Percentiles rank a stretch among this genome's conserved stretches.
Conservation (phyloP, 1,284 basidiomycete species). For the Irpex lacteus region DNA sequence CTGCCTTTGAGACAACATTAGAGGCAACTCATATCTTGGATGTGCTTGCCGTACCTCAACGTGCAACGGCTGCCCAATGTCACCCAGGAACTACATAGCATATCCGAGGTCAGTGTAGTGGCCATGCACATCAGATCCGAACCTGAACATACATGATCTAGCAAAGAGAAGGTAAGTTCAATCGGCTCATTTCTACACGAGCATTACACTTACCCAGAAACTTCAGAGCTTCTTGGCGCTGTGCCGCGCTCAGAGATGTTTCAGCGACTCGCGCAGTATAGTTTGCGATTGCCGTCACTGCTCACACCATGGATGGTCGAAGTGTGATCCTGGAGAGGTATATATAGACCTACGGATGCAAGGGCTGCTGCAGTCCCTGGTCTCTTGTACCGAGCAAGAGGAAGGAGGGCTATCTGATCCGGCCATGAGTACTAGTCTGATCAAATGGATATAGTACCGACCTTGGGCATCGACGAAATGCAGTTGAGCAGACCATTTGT, state of each 20-base stretch:
- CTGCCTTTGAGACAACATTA: constrained; percentile 19
- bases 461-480: constrained; percentile 52
- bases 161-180: not conserved
- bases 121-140: not conserved
- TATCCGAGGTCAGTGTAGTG: not conserved
- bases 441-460: constrained; percentile 14
- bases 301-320: not conserved
- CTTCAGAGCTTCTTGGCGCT: constrained; percentile 48
- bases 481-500: constrained; percentile 39
- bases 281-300: constrained; percentile 53
- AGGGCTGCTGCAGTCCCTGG: constrained; percentile 39
- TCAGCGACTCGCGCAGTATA: constrained; percentile 49
- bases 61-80: constrained; percentile 51
- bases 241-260: constrained; percentile 36
- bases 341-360: constrained; percentile 41
- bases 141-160: not conserved
- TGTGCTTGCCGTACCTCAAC: constrained; percentile 18
- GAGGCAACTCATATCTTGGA: constrained; percentile 1
- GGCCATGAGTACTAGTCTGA: not conserved
- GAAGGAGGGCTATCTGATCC: constrained; percentile 42
- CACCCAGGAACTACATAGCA: constrained; percentile 43
- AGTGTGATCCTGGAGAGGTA: not conserved
- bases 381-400: constrained; percentile 46
- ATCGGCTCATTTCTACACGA: not conserved
- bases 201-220: constrained; percentile 34